Base-by-base conservation (phyloP, 108 stramenopile species). In the Phaeodactylum tricornutum region DNA sequence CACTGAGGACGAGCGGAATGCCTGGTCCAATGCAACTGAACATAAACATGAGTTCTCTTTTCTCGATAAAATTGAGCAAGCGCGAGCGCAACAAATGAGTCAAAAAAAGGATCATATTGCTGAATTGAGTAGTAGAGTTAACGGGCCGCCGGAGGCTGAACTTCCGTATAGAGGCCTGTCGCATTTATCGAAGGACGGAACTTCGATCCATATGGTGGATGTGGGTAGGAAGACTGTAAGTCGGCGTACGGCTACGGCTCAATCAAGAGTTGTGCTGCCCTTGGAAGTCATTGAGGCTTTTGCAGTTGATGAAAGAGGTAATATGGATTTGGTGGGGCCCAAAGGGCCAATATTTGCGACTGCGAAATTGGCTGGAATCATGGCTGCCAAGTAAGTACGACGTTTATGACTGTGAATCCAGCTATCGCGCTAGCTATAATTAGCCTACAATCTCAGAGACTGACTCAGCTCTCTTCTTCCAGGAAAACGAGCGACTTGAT, bases 331-430 rank as follows among this genome's bases (percentile, higher is more conserved):
- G 62, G 64, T 80, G 31, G 82, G 87, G 27, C 82, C 83, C 34
- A 90, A 90, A 45, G 87, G 88, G 31, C 81, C 88, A 1, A 84
- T 86, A 22, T 85, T 90, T 62, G 60, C 74, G 20, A 86, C 79
- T 14, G 88, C 88, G 33, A 79, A 74, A 53, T 28, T 90, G 12
- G 88, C 88, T 12, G 88, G 88, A 0, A 90, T 90, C 42, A 78
- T 86, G 84, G 88, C 76, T 6, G 81, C 81, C 48, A 90, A 90
- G 82, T 75, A 50, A 61, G 77, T 67, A n/a, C 12, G 11, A 28
- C 24, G 5, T n/a, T 19, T 42, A 15, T 19, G n/a, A 15, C 12
- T 12, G 11, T 35, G 34, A 12, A n/a, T n/a, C n/a, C n/a, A n/a
- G n/a, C n/a, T n/a, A n/a, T n/a, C n/a, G n/a, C n/a, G n/a, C n/a